Evolutionary conservation across 352 stramenopile genomes (phyloP).

Genomic region (Phytophthora syringae): DNA sequence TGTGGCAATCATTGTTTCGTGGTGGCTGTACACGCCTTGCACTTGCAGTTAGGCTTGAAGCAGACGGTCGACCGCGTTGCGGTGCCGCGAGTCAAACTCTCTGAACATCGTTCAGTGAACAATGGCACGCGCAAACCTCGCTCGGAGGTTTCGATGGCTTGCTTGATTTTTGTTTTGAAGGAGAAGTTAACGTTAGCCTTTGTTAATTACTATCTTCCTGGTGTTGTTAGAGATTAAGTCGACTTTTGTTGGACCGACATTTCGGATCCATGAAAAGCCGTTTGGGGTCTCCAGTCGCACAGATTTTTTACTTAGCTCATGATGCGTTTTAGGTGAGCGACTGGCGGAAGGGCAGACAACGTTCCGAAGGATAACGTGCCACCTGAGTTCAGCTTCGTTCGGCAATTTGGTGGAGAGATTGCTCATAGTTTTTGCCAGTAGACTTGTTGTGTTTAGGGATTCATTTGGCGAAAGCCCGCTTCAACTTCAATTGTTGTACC

Average conservation of each 20-base stretch:
- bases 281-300: too few species aligned
- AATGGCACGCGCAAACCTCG: not conserved
- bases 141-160: too few species aligned
- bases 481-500: slow-evolving; percentile 17
- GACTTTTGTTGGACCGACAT: too few species aligned
- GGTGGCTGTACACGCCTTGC: slow-evolving; percentile 2
- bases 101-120: too few species aligned
- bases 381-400: slow-evolving; percentile 1
- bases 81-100: slow-evolving; percentile 9
- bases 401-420: too few species aligned
- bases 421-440: too few species aligned
- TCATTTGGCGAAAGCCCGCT: slow-evolving; percentile 11
- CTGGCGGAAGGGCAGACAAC: slow-evolving; percentile 10
- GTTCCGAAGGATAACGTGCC: not conserved
- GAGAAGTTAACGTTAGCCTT: too few species aligned
- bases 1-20: slow-evolving; percentile 19
- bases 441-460: too few species aligned
- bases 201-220: too few species aligned
- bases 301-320: not conserved
- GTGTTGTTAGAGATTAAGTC: too few species aligned
- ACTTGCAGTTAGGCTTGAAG: slow-evolving; percentile 22
- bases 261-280: slow-evolving; percentile 1
- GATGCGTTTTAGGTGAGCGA: slow-evolving; percentile 4
- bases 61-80: slow-evolving; percentile 1
- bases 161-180: too few species aligned